Conservation (phyloP, 2,329 filamentous ascomycete genomes). For the Emmonsiellopsis sp. region DNA sequence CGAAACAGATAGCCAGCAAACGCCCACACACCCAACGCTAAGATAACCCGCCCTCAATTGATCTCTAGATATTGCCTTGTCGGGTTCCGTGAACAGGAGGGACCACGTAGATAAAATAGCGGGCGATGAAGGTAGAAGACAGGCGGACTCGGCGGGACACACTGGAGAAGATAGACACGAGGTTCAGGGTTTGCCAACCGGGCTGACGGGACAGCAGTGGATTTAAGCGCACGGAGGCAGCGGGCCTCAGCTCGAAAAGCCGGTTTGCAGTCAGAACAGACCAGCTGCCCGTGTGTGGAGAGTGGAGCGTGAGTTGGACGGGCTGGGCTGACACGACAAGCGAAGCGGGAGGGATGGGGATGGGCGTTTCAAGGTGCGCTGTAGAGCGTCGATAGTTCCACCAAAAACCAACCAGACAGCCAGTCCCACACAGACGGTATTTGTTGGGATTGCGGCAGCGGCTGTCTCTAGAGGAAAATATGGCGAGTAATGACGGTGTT, state of each 20-base stretch:
- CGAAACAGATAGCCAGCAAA: slow-evolving; percentile 1
- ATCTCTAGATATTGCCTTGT: background rate
- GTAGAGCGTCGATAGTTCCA: background rate
- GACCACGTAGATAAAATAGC: background rate
- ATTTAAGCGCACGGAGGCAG: background rate
- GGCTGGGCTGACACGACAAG: background rate
- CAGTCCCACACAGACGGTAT: background rate
- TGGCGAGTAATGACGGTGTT: background rate
- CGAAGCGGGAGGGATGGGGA: background rate
- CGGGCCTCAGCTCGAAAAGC: background rate
- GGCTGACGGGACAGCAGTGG: background rate
- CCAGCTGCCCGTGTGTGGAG: background rate
- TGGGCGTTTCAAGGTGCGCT: background rate
- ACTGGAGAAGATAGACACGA: background rate
- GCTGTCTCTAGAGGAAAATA: background rate
- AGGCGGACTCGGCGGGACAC: background rate
- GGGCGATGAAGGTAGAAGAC: background rate
- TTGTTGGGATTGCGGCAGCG: background rate
- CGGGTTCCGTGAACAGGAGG: background rate
- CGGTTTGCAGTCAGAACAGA: background rate
- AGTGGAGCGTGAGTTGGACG: background rate
- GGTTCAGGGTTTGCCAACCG: background rate
- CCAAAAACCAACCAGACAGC: background rate
- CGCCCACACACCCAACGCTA: background rate
- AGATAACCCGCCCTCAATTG: background rate